Percentiles rank a stretch among this genome's conserved stretches.
Evolutionary conservation across 495 filamentous ascomycete genomes (phyloP).

Genomic region (Annulohypoxylon stygium): DNA sequence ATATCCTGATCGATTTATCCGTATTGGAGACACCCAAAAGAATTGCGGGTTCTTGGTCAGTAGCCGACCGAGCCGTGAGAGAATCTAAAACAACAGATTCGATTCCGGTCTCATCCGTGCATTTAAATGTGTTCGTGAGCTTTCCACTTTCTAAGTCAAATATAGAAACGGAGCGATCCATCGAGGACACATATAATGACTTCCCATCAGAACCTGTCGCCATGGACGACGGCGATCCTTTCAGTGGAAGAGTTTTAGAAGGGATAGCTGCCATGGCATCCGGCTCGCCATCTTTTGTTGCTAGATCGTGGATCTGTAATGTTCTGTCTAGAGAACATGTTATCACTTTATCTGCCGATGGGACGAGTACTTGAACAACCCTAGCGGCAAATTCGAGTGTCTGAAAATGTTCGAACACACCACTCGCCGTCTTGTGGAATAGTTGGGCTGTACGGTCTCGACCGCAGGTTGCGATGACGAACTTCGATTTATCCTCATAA

Average conservation of each 20-base stretch:
- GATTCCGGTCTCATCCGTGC: slow-evolving; percentile 78
- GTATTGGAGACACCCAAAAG: slow-evolving; percentile 89
- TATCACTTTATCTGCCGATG: slow-evolving; percentile 71
- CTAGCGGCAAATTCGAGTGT: slow-evolving; percentile 63
- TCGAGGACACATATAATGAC: slow-evolving; percentile 78
- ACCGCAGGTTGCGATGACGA: slow-evolving; percentile 81
- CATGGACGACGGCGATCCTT: slow-evolving; percentile 89
- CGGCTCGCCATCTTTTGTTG: slow-evolving; percentile 75
- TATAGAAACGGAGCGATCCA: slow-evolving; percentile 83
- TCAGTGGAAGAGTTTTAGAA: slow-evolving; percentile 79
- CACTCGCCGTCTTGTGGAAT: slow-evolving; percentile 70
- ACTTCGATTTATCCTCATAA: slow-evolving; percentile 64
- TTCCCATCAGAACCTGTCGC: slow-evolving; percentile 71
- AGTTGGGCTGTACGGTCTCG: slow-evolving; percentile 92
- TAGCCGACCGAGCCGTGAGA: slow-evolving; percentile 69
- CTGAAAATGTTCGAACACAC: slow-evolving; percentile 63
- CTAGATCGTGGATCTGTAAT: slow-evolving; percentile 80
- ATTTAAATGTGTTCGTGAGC: slow-evolving; percentile 78
- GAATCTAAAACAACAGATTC: slow-evolving; percentile 88
- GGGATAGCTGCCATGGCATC: slow-evolving; percentile 82
- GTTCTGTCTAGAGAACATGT: slow-evolving; percentile 93
- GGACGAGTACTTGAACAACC: slow-evolving; percentile 63
- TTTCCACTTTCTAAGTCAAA: slow-evolving; percentile 82
- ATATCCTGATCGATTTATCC: slow-evolving; percentile 93
- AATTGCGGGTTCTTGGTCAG: slow-evolving; percentile 59